These are phyloP conservation scores for Backusella tuberculispora DNA, from an alignment of 192 early-diverging fungal genomes.

Conservation along the genomic window DNA sequence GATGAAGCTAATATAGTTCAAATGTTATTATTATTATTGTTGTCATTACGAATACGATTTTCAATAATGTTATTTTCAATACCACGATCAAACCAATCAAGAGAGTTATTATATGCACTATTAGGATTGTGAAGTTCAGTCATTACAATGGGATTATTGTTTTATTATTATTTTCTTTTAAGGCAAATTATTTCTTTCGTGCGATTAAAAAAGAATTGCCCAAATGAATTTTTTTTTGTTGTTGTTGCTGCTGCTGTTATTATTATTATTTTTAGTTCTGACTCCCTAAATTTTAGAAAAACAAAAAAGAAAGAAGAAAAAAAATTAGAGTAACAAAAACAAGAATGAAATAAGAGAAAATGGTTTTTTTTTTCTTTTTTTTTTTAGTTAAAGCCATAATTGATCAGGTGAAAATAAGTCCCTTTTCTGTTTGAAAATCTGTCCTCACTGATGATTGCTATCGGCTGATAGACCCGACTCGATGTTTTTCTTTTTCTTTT, in stretches of 20 bases:
- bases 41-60: not conserved
- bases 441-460: not conserved
- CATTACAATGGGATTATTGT: not conserved
- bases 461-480: conserved; percentile 20
- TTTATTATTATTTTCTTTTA: not conserved
- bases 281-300: not conserved
- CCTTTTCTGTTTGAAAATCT: conserved; percentile 26
- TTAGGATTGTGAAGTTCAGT: conserved; percentile 19
- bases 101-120: conserved; percentile 7
- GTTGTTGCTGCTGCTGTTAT: too few species aligned
- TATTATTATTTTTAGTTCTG: not conserved
- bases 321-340: not conserved
- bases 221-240: not conserved
- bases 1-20: not conserved
- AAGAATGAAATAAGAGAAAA: not conserved
- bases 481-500: not conserved
- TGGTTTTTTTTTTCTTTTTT: not conserved
- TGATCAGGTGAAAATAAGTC: not conserved
- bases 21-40: not conserved
- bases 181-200: not conserved
- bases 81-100: conserved; percentile 9
- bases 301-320: conserved; percentile 7
- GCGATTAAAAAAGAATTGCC: not conserved
- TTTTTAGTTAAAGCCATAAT: not conserved
- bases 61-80: not conserved